Percentiles rank a stretch among this genome's conserved stretches.
These are phyloP conservation scores for Fusarium subglutinans DNA, from an alignment of 2,329 filamentous ascomycete species.

Conservation along the genomic window DNA sequence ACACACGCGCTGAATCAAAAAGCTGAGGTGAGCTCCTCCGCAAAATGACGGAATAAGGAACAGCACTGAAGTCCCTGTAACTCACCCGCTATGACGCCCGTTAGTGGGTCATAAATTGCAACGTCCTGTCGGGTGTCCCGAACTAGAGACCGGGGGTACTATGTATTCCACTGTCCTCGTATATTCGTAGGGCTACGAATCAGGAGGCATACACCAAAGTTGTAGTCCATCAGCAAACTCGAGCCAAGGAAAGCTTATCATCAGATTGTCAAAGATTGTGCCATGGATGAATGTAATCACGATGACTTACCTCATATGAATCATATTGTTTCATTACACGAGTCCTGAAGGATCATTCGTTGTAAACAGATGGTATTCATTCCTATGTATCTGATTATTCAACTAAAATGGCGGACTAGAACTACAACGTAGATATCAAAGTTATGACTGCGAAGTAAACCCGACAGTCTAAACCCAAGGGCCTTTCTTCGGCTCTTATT, in stretches of 20 bases:
- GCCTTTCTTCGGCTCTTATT: background rate
- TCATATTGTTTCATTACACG: background rate
- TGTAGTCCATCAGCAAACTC: background rate
- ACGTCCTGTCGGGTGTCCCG: background rate
- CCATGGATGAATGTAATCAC: background rate
- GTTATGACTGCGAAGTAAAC: background rate
- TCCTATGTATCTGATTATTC: background rate
- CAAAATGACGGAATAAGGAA: slow-evolving; percentile 28
- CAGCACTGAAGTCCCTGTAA: slow-evolving; percentile 19
- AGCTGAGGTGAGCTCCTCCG: slow-evolving; percentile 26
- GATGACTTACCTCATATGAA: background rate
- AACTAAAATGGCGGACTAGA: background rate
- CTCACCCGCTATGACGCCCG: slow-evolving; percentile 26
- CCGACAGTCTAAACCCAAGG: background rate
- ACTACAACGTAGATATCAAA: background rate
- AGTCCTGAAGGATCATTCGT: background rate
- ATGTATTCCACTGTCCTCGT: background rate
- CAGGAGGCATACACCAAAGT: background rate
- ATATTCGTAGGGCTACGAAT: background rate
- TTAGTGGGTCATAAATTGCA: slow-evolving; percentile 16
- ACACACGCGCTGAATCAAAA: slow-evolving; percentile 13
- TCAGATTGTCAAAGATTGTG: background rate
- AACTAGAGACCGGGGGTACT: background rate
- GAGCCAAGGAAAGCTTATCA: background rate
- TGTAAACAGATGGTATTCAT: background rate